phyloP scores from a whole-genome alignment of 305 asterid species.

The Solanum aculeatissimum region DNA sequence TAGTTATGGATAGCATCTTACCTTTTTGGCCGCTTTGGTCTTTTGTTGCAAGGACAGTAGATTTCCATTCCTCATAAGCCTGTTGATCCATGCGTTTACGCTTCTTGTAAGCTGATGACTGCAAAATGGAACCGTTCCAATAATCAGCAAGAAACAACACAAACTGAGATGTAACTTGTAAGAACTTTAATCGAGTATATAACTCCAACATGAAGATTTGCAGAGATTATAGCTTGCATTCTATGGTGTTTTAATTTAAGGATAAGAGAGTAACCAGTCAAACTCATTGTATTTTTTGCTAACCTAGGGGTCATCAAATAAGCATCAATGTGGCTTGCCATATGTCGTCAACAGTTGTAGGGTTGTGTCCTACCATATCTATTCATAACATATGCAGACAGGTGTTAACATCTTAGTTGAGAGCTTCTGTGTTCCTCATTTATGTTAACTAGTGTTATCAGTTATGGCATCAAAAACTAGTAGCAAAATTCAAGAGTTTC shows the following conservation, averaged over 20 bases:
- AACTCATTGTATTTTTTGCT: neutral
- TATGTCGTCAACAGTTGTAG: neutral
- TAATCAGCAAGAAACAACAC: neutral
- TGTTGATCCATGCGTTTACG: slow-evolving; percentile 45
- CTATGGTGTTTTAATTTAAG: neutral
- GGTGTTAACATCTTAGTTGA: neutral
- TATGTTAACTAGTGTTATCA: neutral
- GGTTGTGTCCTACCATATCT: neutral
- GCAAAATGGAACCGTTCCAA: slow-evolving; percentile 4
- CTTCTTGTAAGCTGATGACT: slow-evolving; percentile 73
- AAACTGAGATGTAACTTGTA: neutral
- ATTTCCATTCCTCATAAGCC: slow-evolving; percentile 64
- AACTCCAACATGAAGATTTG: neutral
- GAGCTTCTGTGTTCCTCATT: neutral
- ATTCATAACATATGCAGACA: neutral
- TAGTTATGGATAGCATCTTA: neutral
- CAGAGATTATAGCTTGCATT: neutral
- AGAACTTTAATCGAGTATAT: neutral
- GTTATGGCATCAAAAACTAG: neutral
- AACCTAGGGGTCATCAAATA: neutral
- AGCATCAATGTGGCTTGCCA: neutral
- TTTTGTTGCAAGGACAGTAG: slow-evolving; percentile 56
- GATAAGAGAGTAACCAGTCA: neutral
- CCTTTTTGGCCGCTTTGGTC: slow-evolving; percentile 37
- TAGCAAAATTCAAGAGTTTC: neutral